Conservation (phyloP, 768 basidiomycete species). For the Cystofilobasidium macerans region DNA sequence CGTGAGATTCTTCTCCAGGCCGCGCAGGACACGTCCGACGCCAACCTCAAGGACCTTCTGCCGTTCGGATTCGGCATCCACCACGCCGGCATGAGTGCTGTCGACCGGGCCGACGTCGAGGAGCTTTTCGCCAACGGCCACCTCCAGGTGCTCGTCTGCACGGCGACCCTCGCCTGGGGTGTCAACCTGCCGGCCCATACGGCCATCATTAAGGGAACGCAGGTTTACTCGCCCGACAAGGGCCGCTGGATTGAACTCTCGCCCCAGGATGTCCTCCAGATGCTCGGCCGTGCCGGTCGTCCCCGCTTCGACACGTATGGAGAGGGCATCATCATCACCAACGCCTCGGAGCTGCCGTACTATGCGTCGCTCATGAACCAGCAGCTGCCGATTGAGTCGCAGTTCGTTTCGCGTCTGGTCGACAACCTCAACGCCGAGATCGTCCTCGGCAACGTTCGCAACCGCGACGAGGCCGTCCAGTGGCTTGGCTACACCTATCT, state of each 20-base stretch:
- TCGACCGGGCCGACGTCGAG: slow-evolving; percentile 83
- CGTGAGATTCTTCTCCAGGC: slow-evolving; percentile 82
- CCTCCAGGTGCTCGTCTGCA: slow-evolving; percentile 88
- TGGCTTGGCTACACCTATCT: slow-evolving; percentile 93
- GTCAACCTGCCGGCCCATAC: slow-evolving; percentile 96
- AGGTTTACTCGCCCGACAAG: slow-evolving; percentile 98
- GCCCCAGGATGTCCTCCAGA: slow-evolving; percentile 91
- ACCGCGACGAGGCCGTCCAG: slow-evolving; percentile 91
- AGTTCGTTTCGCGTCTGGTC: slow-evolving; percentile 80
- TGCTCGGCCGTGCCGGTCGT: slow-evolving; percentile 94
- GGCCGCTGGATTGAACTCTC: slow-evolving; percentile 94
- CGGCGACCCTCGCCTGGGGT: slow-evolving; percentile 98
- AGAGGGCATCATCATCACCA: slow-evolving; percentile 97
- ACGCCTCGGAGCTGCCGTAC: slow-evolving; percentile 92
- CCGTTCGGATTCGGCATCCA: slow-evolving; percentile 97
- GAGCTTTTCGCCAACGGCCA: slow-evolving; percentile 87
- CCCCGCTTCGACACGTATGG: slow-evolving; percentile 96
- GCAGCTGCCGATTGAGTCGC: slow-evolving; percentile 92
- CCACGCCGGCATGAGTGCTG: slow-evolving; percentile 89
- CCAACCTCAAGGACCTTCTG: slow-evolving; percentile 72
- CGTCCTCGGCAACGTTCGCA: slow-evolving; percentile 84
- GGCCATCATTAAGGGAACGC: slow-evolving; percentile 99
- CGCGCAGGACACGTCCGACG: slow-evolving; percentile 67
- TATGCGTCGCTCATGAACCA: slow-evolving; percentile 91
- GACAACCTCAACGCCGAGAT: slow-evolving; percentile 97